A percentile compares a stretch with the other conserved stretches of the same genome.
Evolutionary conservation across 495 filamentous ascomycete species (phyloP).

Genomic region (Podospora conica): DNA sequence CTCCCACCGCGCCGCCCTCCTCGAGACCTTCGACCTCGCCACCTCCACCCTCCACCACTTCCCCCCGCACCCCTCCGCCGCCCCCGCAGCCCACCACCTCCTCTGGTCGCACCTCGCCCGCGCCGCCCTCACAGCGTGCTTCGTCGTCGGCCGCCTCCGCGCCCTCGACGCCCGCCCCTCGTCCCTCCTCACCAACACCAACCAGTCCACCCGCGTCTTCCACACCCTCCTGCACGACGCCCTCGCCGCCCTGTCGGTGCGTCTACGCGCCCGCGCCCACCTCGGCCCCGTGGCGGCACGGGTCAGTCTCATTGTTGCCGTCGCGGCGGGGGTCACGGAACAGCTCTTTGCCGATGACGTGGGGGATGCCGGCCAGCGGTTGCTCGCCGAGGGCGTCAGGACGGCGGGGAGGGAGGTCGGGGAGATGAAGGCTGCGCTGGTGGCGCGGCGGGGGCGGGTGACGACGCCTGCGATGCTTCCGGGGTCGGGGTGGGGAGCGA

Average conservation of each 20-base stretch:
- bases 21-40: constrained; percentile 18
- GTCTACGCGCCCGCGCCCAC: constrained; percentile 13
- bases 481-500: background rate
- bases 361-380: background rate
- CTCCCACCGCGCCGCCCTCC: constrained; percentile 8
- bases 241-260: background rate
- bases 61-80: background rate
- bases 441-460: too few relatives aligned
- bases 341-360: constrained; percentile 4
- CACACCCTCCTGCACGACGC: constrained; percentile 9
- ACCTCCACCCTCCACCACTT: constrained; percentile 19
- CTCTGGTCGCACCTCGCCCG: constrained; percentile 18
- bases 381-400: constrained; percentile 7
- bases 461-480: background rate
- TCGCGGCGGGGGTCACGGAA: constrained; percentile 6
- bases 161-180: background rate
- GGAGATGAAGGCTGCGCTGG: constrained; percentile 6
- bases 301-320: constrained; percentile 1
- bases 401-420: constrained; percentile 7
- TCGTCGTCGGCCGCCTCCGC: constrained; percentile 6
- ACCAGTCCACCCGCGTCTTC: constrained; percentile 13
- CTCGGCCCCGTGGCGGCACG: constrained; percentile 15
- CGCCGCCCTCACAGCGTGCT: constrained; percentile 12
- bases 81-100: constrained; percentile 13
- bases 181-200: constrained; percentile 11